Evolutionary conservation across 345 rosid species (phyloP).

Genomic region (thale cress (Arabidopsis thaliana)): TAIR10.1 NC_003075.7:17385001-17385500

Average conservation of each 20-base stretch:
- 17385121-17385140: slow-evolving; percentile 31
- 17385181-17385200: slow-evolving; percentile 29
- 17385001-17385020: background rate
- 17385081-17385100: slow-evolving; percentile 21
- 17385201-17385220: slow-evolving; percentile 32
- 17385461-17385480: background rate
- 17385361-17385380: background rate
- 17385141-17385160: slow-evolving; percentile 41
- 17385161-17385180: slow-evolving; percentile 31
- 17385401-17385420: background rate
- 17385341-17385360: background rate
- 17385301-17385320: slow-evolving; percentile 11
- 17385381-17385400: background rate
- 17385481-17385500: slow-evolving; percentile 28
- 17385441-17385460: background rate
- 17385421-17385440: background rate
- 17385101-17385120: slow-evolving; percentile 35
- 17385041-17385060: background rate
- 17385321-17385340: background rate
- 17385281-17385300: background rate
- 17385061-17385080: background rate
- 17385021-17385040: slow-evolving; percentile 2
- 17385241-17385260: slow-evolving; percentile 44
- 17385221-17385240: slow-evolving; percentile 43
- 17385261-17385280: slow-evolving; percentile 9